Evolutionary conservation across 2,329 filamentous ascomycete genomes (phyloP).

Genomic region (Aspergillus melleus): DNA sequence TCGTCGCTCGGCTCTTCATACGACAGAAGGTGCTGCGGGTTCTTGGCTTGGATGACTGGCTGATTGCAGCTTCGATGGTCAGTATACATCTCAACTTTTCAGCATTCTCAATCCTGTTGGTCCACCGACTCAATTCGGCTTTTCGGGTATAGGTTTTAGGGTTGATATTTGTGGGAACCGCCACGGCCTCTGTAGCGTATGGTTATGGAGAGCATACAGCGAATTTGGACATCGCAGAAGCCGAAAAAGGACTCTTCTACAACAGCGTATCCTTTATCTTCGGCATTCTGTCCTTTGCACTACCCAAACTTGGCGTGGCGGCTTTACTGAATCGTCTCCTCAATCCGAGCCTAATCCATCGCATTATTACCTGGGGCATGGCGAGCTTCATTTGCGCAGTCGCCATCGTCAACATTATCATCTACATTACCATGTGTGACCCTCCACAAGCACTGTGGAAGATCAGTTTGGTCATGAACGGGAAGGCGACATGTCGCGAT

Average conservation of each 20-base stretch:
- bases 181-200: slow-evolving; percentile 34
- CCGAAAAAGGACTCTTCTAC: slow-evolving; percentile 20
- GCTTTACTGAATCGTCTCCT: slow-evolving; percentile 23
- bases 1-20: slow-evolving; percentile 33
- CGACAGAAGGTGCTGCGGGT: slow-evolving; percentile 28
- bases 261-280: slow-evolving; percentile 26
- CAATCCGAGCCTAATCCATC: slow-evolving; percentile 16
- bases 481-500: slow-evolving; percentile 29
- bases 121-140: background rate
- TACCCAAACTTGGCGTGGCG: slow-evolving; percentile 27
- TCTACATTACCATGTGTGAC: slow-evolving; percentile 43
- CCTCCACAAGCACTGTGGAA: slow-evolving; percentile 43
- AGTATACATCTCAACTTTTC: background rate
- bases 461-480: slow-evolving; percentile 24
- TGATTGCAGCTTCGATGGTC: slow-evolving; percentile 35
- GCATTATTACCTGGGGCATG: slow-evolving; percentile 21
- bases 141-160: slow-evolving; percentile 30
- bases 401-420: slow-evolving; percentile 34
- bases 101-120: background rate
- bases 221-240: slow-evolving; percentile 23
- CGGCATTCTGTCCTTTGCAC: slow-evolving; percentile 24
- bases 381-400: slow-evolving; percentile 30
- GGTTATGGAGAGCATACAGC: slow-evolving; percentile 44
- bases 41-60: slow-evolving; percentile 38
- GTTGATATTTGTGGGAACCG: slow-evolving; percentile 35